phyloP scores from a whole-genome alignment of 2,329 filamentous ascomycete genomes.

The Grosmannia serpens region DNA sequence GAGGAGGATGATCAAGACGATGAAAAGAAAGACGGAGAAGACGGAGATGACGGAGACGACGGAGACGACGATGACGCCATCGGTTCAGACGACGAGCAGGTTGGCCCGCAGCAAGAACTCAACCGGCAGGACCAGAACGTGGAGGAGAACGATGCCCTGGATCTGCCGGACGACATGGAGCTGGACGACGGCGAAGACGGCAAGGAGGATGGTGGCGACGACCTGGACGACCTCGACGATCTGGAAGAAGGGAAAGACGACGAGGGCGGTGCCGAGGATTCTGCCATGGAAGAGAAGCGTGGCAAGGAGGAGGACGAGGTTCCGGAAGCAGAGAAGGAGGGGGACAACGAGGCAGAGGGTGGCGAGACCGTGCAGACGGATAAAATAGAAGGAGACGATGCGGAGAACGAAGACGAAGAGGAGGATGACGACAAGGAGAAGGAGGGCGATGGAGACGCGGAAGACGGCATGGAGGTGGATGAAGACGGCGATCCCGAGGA shows the following conservation, averaged over 20 bases:
- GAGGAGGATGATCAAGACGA: conserved; percentile 38
- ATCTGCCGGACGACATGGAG: conserved; percentile 80
- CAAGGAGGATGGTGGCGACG: conserved; percentile 37
- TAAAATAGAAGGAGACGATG: conserved; percentile 26
- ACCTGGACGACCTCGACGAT: conserved; percentile 37
- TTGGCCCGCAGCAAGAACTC: conserved; percentile 41
- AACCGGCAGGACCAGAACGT: conserved; percentile 61
- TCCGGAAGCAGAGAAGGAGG: conserved; percentile 24
- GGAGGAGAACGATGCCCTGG: conserved; percentile 70
- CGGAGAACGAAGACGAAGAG: conserved; percentile 38
- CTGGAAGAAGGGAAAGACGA: conserved; percentile 70
- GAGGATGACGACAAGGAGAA: conserved; percentile 31
- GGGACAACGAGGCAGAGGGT: conserved; percentile 32
- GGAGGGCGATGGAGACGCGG: conserved; percentile 34
- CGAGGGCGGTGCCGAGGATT: conserved; percentile 67
- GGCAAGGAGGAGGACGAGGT: conserved; percentile 36
- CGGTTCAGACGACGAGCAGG: conserved; percentile 46
- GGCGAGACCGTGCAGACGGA: conserved; percentile 34
- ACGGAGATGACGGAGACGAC: conserved; percentile 27
- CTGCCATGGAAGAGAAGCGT: conserved; percentile 68
- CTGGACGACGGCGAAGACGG: conserved; percentile 59
- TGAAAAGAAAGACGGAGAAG: conserved; percentile 23
- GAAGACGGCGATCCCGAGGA: conserved; percentile 40
- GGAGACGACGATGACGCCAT: conserved; percentile 51
- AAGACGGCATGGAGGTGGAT: conserved; percentile 35